Base-by-base conservation (phyloP, 768 basidiomycete genomes). In the Boletus barrowsii region DNA sequence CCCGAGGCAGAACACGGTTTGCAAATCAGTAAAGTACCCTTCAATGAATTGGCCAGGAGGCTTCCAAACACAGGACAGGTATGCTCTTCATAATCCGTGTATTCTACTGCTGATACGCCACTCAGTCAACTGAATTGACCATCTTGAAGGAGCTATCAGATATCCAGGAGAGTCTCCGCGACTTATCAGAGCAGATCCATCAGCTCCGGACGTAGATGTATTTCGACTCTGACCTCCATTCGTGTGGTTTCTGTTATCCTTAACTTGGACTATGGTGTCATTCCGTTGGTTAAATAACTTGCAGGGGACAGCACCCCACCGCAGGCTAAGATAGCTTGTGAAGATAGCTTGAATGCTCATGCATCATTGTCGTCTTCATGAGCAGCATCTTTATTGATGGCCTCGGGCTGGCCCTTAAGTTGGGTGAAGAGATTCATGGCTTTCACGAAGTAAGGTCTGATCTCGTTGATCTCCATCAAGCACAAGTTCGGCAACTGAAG, bases 391-490 rank as follows among this genome's bases (percentile, higher is more conserved):
- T 45, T 52, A 29, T 48, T 41, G 18, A 35, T 35, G 5, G 42
- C 18, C 9, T 59, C 58, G 10, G 56, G 47, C n/a, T 62, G 63
- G 42, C 68, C 57, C 14, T 63, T 70, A 10, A 92, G 75, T 56
- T 87, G 83, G 1, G 78, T 83, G 42, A 92, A 72, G 42, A 89
- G 71, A 53, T 80, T 77, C 90, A 94, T 93, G 1, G 91, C 82
- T 58, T 84, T 84, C 33, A 88, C 76, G 63, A 95, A 94, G 75
- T 91, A 90, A 3, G 93, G 91, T 36, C 92, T 80, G 61, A 96
- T 88, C 68, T 96, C 94, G 73, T 93, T 93, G 72, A 97, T 90
- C 70, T 97, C 93, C 86, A 95, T 87, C 1, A 90, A 83, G 56
- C 84, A 88, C 18, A 96, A 74, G 59, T 93, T 90, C 5, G 90